phyloP scores from a whole-genome alignment of 129 eudicot species.

The Centella asiatica region DNA sequence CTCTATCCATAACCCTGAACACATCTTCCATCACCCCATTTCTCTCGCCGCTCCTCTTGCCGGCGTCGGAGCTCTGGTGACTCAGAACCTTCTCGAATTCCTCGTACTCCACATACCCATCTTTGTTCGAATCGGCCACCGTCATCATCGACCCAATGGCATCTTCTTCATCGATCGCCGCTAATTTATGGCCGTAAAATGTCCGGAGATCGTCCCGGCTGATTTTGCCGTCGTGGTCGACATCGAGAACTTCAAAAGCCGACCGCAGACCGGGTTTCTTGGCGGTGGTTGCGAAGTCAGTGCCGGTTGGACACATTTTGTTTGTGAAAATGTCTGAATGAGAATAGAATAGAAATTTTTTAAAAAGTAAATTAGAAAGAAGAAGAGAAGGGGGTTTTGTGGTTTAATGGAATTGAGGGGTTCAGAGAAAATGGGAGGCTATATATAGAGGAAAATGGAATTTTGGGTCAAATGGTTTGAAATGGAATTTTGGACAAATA shows the following conservation, averaged over 20 bases:
- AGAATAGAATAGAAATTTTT: too few relatives aligned
- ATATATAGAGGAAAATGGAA: neutral
- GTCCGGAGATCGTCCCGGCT: conserved; percentile 62
- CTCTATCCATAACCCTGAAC: conserved; percentile 70
- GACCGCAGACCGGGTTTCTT: conserved; percentile 37
- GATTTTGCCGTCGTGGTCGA: conserved; percentile 70
- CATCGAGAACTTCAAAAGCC: conserved; percentile 74
- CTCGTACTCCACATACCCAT: conserved; percentile 69
- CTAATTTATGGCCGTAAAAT: conserved; percentile 29
- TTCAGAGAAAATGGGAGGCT: neutral
- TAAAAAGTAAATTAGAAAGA: neutral
- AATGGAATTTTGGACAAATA: too few relatives aligned
- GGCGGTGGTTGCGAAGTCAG: conserved; percentile 1
- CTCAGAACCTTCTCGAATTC: conserved; percentile 77
- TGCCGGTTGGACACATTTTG: conserved; percentile 52
- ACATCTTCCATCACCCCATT: conserved; percentile 57
- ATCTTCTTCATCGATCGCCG: conserved; percentile 32
- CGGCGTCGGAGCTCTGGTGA: neutral
- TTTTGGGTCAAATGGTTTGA: too few relatives aligned
- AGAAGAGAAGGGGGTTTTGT: neutral
- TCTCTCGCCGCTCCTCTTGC: neutral
- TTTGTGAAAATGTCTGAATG: neutral
- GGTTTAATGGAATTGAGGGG: neutral
- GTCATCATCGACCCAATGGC: conserved; percentile 64
- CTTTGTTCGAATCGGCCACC: conserved; percentile 54